phyloP scores from a whole-genome alignment of 306 rosid genomes.

The Quercus mongolica region DNA sequence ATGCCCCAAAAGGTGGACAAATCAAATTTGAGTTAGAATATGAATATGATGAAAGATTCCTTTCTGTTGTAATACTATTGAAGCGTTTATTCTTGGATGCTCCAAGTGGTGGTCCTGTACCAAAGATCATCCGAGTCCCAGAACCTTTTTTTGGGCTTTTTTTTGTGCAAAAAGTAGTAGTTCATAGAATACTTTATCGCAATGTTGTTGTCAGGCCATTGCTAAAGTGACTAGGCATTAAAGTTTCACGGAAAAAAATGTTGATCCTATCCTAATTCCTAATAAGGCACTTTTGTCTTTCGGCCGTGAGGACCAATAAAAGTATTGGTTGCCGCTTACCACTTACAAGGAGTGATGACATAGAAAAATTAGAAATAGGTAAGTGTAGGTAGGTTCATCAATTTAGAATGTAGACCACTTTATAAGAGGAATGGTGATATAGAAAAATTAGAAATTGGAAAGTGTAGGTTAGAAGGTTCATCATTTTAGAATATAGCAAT shows the following conservation, averaged over 20 bases:
- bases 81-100: not conserved
- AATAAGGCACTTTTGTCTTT: slow-evolving; percentile 12
- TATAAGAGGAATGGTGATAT: not conserved
- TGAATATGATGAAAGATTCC: not conserved
- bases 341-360: not conserved
- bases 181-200: not conserved
- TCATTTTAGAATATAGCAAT: no score
- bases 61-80: not conserved
- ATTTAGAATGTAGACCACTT: not conserved
- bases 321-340: slow-evolving; percentile 14
- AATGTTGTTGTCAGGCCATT: slow-evolving; percentile 12
- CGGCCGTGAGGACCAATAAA: slow-evolving; percentile 20
- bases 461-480: not conserved
- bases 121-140: not conserved
- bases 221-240: slow-evolving; percentile 25
- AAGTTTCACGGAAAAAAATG: slow-evolving; percentile 42
- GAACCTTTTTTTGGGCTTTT: not conserved
- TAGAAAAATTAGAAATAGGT: not conserved
- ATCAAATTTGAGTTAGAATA: not conserved
- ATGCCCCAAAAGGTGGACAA: no score
- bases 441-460: not conserved
- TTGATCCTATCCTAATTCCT: slow-evolving; percentile 23
- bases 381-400: not conserved
- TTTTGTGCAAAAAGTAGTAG: not conserved
- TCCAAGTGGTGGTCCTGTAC: slow-evolving; percentile 3